These are phyloP conservation scores for Salvia sclarea DNA, from an alignment of 305 asterid species.

Conservation along the genomic window DNA sequence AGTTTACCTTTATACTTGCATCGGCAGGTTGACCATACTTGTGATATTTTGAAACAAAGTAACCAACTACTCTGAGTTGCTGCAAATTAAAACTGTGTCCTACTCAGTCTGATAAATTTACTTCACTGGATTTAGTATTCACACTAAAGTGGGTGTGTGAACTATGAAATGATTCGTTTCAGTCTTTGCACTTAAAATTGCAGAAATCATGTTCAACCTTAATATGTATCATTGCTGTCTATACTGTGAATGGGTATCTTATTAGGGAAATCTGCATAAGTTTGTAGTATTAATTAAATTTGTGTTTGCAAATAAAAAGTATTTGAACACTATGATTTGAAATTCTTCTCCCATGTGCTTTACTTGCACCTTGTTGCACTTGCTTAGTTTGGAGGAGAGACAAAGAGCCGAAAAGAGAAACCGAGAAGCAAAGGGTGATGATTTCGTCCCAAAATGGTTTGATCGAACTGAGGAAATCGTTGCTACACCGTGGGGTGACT, in stretches of 20 bases:
- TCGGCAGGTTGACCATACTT: background rate
- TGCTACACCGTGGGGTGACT: conserved; percentile 87
- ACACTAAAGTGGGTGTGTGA: background rate
- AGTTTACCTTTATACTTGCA: background rate
- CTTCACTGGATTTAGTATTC: background rate
- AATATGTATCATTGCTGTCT: background rate
- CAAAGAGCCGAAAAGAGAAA: conserved; percentile 89
- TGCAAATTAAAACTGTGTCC: background rate
- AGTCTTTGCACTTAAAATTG: background rate
- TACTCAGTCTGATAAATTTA: background rate
- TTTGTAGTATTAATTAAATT: background rate
- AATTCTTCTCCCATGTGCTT: background rate
- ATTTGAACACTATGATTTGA: background rate
- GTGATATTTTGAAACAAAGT: background rate
- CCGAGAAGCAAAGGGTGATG: conserved; percentile 74
- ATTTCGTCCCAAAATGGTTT: conserved; percentile 79
- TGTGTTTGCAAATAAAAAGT: background rate
- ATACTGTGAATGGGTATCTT: background rate
- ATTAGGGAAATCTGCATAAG: background rate
- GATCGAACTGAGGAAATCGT: conserved; percentile 69
- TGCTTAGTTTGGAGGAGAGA: conserved; percentile 81
- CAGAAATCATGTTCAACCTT: background rate
- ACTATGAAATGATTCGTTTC: background rate
- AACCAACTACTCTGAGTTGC: conserved; percentile 5
- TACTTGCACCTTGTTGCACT: background rate